phyloP scores from a whole-genome alignment of 768 basidiomycete species.

The Rhodotorula taiwanensis region DNA sequence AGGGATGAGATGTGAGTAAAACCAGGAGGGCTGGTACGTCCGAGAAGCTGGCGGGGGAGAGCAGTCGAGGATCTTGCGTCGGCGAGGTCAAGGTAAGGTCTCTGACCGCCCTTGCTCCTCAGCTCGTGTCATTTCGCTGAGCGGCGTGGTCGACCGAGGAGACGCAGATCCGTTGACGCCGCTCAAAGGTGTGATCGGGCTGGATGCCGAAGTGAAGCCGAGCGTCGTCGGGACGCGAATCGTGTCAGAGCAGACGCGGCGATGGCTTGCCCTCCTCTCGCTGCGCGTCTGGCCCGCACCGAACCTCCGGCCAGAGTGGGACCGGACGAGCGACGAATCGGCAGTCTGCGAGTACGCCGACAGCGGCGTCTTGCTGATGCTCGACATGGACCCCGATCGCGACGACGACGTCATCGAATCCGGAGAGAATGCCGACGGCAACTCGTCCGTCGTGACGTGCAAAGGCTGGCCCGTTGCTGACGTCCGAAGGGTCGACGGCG shows the following conservation, averaged over 20 bases:
- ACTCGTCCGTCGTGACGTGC: not conserved
- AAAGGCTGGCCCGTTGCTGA: not conserved
- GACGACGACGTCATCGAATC: not conserved
- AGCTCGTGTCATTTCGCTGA: too few relatives aligned
- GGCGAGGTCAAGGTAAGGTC: too few relatives aligned
- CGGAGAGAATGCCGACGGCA: not conserved
- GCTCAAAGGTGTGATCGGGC: too few relatives aligned
- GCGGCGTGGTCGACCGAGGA: too few relatives aligned
- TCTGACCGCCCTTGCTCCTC: too few relatives aligned
- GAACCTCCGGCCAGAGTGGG: conserved; percentile 2
- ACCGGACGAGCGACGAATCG: not conserved
- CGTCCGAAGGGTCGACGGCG: not conserved
- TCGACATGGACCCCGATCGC: not conserved
- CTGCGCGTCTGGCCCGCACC: conserved; percentile 24
- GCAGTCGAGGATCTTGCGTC: too few relatives aligned
- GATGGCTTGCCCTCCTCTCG: conserved; percentile 26
- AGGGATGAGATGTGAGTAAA: too few relatives aligned
- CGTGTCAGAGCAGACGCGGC: conserved; percentile 22
- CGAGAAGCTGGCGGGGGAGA: too few relatives aligned
- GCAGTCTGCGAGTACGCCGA: not conserved
- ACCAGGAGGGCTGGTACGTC: too few relatives aligned
- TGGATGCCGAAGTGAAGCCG: too few relatives aligned
- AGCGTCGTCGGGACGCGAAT: not conserved
- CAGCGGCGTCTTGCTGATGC: not conserved
- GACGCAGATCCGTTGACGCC: too few relatives aligned